These are phyloP conservation scores for Lactuca saligna DNA, from an alignment of 129 eudicot genomes.

Conservation along the genomic window DNA sequence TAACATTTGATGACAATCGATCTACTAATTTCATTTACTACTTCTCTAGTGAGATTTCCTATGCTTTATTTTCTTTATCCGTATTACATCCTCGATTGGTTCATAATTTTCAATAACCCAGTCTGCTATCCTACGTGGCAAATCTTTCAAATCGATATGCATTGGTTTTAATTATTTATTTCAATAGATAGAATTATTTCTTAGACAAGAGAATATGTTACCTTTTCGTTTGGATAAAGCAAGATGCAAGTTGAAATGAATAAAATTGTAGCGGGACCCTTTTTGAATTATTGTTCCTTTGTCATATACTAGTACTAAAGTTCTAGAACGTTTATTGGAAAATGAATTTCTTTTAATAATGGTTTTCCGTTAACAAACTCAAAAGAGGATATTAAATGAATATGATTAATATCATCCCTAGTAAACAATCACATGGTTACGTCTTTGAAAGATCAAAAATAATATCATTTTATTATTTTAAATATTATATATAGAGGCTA, in stretches of 20 bases:
- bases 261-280: not conserved
- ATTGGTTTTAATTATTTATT: not conserved
- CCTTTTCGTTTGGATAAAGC: not conserved
- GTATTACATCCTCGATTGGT: too few species aligned
- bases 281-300: not conserved
- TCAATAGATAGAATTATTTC: not conserved
- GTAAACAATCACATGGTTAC: not conserved
- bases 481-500: too few species aligned
- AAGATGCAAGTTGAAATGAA: conserved; percentile 3
- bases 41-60: too few species aligned
- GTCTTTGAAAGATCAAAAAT: too few species aligned
- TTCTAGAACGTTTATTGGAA: not conserved
- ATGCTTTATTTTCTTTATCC: too few species aligned
- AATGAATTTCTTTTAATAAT: too few species aligned
- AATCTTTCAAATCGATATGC: not conserved
- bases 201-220: not conserved
- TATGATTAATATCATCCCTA: not conserved
- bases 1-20: too few species aligned
- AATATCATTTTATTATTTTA: too few species aligned
- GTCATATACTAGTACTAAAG: not conserved
- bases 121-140: not conserved
- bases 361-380: not conserved
- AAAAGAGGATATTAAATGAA: too few species aligned
- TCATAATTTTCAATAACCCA: too few species aligned
- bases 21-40: too few species aligned